A percentile compares a stretch with the other conserved stretches of the same genome.
Evolutionary conservation across 2,329 filamentous ascomycete genomes (phyloP).

Genomic region (Beauveria scarabaeidicola): DNA sequence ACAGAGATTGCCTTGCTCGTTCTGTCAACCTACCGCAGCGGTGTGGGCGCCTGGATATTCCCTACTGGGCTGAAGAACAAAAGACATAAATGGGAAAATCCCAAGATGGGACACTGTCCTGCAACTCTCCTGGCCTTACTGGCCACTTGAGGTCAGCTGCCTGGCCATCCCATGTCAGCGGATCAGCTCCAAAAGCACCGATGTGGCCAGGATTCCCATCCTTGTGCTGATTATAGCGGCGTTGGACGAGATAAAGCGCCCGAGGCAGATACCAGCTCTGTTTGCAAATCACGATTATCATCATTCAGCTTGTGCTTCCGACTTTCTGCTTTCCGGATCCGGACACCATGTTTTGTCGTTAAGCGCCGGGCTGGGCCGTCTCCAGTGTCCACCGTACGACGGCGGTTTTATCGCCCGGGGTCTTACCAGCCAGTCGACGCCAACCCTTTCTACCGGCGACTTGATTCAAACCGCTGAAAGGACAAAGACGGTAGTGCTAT

Average conservation of each 20-base stretch:
- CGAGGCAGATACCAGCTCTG: neutral
- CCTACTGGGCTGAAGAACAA: too few species aligned
- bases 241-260: neutral
- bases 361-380: neutral
- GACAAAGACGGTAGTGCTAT: neutral
- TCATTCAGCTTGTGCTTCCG: neutral
- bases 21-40: neutral
- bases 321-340: neutral
- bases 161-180: neutral
- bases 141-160: neutral
- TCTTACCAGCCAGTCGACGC: neutral
- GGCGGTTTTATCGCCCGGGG: neutral
- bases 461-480: neutral
- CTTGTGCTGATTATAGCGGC: neutral
- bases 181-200: neutral
- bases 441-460: neutral
- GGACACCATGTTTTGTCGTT: neutral
- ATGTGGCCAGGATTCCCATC: neutral
- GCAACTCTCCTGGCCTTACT: neutral
- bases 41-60: neutral
- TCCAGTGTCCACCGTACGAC: neutral
- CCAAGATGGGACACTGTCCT: neutral
- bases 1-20: neutral
- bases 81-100: too few species aligned
- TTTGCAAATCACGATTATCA: too few species aligned